Evolutionary conservation across 2,329 filamentous ascomycete species (phyloP).

Genomic region (Sclerotinia spermophila): DNA sequence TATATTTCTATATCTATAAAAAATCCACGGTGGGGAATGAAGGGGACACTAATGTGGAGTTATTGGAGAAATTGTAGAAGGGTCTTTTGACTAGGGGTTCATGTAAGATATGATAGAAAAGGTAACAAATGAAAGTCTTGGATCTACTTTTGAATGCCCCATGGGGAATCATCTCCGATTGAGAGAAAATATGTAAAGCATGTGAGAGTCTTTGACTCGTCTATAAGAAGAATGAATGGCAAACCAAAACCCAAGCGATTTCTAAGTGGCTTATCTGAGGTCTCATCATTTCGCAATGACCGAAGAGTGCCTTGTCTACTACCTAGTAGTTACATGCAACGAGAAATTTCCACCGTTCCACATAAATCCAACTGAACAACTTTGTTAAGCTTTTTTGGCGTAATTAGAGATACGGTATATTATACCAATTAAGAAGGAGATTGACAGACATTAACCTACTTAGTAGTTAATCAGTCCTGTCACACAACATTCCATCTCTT

Average conservation of each 20-base stretch:
- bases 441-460: not conserved
- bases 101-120: not conserved
- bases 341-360: not conserved
- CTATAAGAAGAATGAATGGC: not conserved
- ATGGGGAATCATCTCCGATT: not conserved
- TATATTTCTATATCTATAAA: not conserved
- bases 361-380: not conserved
- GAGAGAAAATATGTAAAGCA: not conserved
- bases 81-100: not conserved
- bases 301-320: not conserved
- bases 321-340: not conserved
- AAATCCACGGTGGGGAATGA: not conserved
- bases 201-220: not conserved
- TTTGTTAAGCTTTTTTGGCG: slow-evolving; percentile 6
- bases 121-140: not conserved
- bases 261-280: not conserved
- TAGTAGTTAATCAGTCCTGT: not conserved
- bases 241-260: not conserved
- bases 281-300: not conserved
- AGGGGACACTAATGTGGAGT: not conserved
- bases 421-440: not conserved
- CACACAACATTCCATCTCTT: not conserved
- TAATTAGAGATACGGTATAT: not conserved
- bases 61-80: not conserved
- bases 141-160: not conserved